These are phyloP conservation scores for Thamnidium elegans DNA, from an alignment of 192 early-diverging fungal genomes.

Conservation along the genomic window DNA sequence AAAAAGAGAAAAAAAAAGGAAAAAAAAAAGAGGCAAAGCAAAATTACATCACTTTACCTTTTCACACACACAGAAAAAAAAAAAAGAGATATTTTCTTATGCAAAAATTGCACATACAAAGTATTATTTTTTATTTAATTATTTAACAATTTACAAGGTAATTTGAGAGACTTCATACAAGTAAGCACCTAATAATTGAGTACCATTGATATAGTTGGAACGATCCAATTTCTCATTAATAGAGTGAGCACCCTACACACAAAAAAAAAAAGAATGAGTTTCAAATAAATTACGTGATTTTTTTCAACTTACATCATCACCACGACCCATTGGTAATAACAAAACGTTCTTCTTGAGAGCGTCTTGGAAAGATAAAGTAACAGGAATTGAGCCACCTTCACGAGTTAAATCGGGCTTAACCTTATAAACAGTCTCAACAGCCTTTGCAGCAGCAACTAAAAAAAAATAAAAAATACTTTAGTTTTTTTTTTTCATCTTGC, in stretches of 20 bases:
- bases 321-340: conserved; percentile 92
- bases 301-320: conserved; percentile 62
- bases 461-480: background rate
- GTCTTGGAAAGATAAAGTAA: conserved; percentile 97
- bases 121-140: too few species aligned
- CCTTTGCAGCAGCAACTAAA: conserved; percentile 80
- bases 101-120: too few species aligned
- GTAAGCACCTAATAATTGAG: conserved; percentile 89
- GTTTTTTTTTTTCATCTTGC: background rate
- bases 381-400: conserved; percentile 97
- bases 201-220: conserved; percentile 92
- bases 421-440: conserved; percentile 88
- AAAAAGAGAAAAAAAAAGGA: too few species aligned
- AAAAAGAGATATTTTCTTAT: too few species aligned
- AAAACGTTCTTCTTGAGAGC: conserved; percentile 86
- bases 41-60: too few species aligned
- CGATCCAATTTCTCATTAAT: conserved; percentile 96
- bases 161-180: conserved; percentile 77
- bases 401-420: conserved; percentile 94
- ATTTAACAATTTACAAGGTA: background rate
- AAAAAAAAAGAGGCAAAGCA: too few species aligned
- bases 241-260: conserved; percentile 84
- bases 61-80: too few species aligned
- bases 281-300: background rate
- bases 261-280: background rate